Evolutionary conservation across 371 early-diverging fungal genomes (phyloP).

Genomic region (Mucor racemosus): DNA sequence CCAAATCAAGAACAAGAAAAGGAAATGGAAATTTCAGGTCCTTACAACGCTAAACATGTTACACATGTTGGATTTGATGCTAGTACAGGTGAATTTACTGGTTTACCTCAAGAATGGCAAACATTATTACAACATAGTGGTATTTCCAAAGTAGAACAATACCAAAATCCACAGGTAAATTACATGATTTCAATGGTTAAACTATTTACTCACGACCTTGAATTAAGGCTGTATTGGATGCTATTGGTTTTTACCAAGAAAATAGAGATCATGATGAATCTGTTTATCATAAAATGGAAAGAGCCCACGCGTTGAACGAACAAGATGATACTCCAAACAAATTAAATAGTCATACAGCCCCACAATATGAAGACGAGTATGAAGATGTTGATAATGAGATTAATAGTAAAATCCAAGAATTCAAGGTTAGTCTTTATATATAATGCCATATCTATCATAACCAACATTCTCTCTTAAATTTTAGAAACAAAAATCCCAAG

Average conservation of each 20-base stretch:
- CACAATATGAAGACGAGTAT: conserved; percentile 10
- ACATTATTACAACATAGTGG: conserved; percentile 89
- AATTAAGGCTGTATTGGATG: conserved; percentile 85
- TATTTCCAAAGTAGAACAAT: conserved; percentile 94
- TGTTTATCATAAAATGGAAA: conserved; percentile 92
- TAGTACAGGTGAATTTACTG: conserved; percentile 93
- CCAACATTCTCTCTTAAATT: no score
- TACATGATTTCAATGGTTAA: neutral
- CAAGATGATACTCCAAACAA: neutral
- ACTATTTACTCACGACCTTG: neutral
- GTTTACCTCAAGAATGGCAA: conserved; percentile 95
- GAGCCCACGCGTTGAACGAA: conserved; percentile 46
- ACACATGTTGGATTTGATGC: conserved; percentile 94
- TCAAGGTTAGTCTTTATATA: neutral
- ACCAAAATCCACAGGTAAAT: conserved; percentile 88
- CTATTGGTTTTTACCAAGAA: conserved; percentile 92
- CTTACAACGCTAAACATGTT: conserved; percentile 95
- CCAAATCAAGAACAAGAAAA: conserved; percentile 52
- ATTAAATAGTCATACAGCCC: neutral
- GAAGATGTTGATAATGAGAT: neutral
- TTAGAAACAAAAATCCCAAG: conserved; percentile 16
- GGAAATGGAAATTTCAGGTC: conserved; percentile 91
- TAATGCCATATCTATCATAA: no score
- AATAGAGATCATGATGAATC: conserved; percentile 64
- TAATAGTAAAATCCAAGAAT: neutral